Percentiles rank a stretch among this genome's conserved stretches.
Evolutionary conservation across 495 filamentous ascomycete species (phyloP).

Genomic region (Penicillium manginii): DNA sequence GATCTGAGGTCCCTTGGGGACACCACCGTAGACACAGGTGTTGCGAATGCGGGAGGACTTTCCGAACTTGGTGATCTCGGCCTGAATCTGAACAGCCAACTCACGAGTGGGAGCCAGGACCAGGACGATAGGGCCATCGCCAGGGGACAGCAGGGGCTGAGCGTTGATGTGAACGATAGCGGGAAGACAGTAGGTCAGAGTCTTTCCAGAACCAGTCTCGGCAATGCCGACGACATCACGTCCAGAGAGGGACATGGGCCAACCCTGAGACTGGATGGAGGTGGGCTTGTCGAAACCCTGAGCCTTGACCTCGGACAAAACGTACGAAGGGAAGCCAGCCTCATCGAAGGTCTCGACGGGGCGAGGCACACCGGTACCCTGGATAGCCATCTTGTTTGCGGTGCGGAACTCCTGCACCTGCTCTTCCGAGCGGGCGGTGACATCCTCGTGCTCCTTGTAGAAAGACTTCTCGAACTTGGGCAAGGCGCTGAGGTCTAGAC

Average conservation of each 20-base stretch:
- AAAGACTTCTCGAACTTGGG: slow-evolving; percentile 99
- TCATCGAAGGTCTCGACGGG: slow-evolving; percentile 97
- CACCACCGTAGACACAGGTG: slow-evolving; percentile 98
- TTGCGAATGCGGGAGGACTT: slow-evolving; percentile 98
- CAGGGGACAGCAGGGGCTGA: slow-evolving; percentile 94
- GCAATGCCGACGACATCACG: slow-evolving; percentile 99
- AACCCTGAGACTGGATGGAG: slow-evolving; percentile 96
- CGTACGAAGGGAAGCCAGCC: slow-evolving; percentile 93
- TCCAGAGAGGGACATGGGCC: slow-evolving; percentile 98
- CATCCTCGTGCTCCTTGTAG: slow-evolving; percentile 90
- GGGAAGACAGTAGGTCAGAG: slow-evolving; percentile 95
- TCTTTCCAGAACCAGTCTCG: slow-evolving; percentile 99
- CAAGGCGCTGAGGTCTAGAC: slow-evolving; percentile 70
- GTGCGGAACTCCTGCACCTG: slow-evolving; percentile 88
- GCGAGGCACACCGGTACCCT: slow-evolving; percentile 79
- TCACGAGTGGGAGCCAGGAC: slow-evolving; percentile 96
- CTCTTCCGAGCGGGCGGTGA: slow-evolving; percentile 69
- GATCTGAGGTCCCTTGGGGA: slow-evolving; percentile 95
- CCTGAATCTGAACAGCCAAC: slow-evolving; percentile 96
- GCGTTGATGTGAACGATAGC: slow-evolving; percentile 99
- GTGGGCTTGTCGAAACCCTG: slow-evolving; percentile 93
- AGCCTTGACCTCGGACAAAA: slow-evolving; percentile 97
- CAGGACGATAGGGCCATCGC: slow-evolving; percentile 95
- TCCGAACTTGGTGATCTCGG: slow-evolving; percentile 99
- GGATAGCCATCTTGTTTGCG: slow-evolving; percentile 76